Base-by-base conservation (phyloP, 495 filamentous ascomycete genomes). In the Aspergillus wentii region DNA sequence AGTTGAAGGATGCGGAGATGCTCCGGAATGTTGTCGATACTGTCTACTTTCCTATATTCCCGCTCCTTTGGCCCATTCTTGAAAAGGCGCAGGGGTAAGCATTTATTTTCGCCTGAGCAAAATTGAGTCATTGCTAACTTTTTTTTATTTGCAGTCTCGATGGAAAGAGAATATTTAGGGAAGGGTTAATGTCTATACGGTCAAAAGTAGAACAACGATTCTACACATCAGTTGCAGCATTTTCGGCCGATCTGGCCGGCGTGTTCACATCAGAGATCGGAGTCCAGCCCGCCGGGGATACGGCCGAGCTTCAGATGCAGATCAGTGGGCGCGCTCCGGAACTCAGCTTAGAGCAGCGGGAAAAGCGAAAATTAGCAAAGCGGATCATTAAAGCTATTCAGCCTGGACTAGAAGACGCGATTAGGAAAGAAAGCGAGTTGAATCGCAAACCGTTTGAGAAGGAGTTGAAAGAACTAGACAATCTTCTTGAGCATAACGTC, bases 41-140 rank as follows among this genome's bases (percentile, higher is more conserved):
- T 17, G 80, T 94, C 41, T 97, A 95, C 57, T 95, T 96, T 48
- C 94, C 92, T 5, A 78, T 92, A 10, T 73, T 80, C 49, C 80
- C 80, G 41, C 65, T 94, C 25, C 73, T 99, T 5, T 79, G 75
- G 59, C 84, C 85, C 2, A 78, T 95, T 17, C 66, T 95, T 35
- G 83, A 94, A 33, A 88, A 83, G 58, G 90, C 88, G 14, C 64
- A 75, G 54, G 61, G 54, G 83, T 87, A 74, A 76, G 83, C 72
- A 32, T 41, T 46, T 13, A 21, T 27, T n/a, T n/a, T n/a, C n/a
- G n/a, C 27, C 32, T 18, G 31, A 11, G 16, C 11, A 6, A 35
- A 14, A 6, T 23, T 25, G 16, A 17, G 16, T 13, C n/a, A 8
- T 18, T 37, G 33, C 69, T 80, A 58, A 80, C 42, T 4, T 11